These are phyloP conservation scores for Phytophthora colocasiae DNA, from an alignment of 352 stramenopile species.

Conservation along the genomic window DNA sequence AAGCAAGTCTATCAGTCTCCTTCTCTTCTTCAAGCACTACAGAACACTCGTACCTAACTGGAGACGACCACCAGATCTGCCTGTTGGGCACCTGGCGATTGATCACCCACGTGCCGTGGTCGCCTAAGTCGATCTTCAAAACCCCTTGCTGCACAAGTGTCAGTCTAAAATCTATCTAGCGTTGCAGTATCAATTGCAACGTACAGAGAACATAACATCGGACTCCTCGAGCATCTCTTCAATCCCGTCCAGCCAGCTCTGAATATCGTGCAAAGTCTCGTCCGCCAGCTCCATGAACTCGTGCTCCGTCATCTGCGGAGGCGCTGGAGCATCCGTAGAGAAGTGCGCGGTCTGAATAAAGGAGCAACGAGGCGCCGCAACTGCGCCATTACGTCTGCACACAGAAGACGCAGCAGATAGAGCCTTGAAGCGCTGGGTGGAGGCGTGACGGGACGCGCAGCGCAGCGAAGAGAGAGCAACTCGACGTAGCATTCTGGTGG, in stretches of 20 bases:
- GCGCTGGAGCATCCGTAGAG: conserved; percentile 16
- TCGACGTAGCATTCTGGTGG: conserved; percentile 36
- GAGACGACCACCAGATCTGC: conserved; percentile 98
- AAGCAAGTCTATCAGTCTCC: conserved; percentile 3
- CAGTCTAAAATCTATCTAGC: background rate
- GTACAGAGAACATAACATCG: conserved; percentile 80
- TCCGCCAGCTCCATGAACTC: conserved; percentile 85
- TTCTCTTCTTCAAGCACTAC: background rate
- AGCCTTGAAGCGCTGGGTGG: conserved; percentile 12
- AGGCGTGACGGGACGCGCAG: conserved; percentile 20
- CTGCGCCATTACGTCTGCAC: background rate
- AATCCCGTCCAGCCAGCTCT: conserved; percentile 82
- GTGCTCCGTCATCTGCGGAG: conserved; percentile 65
- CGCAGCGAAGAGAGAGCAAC: conserved; percentile 27
- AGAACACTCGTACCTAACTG: conserved; percentile 78
- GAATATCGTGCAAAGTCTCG: conserved; percentile 73
- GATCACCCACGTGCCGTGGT: conserved; percentile 96
- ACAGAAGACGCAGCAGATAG: conserved; percentile 8
- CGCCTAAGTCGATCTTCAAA: conserved; percentile 94
- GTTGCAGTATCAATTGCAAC: conserved; percentile 15
- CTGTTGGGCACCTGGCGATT: conserved; percentile 98
- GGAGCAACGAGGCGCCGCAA: background rate
- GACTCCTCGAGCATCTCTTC: conserved; percentile 89
- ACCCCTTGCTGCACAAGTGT: conserved; percentile 91
- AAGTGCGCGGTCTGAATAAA: conserved; percentile 23